Conservation (phyloP, 495 filamentous ascomycete genomes). For the Penicillium bovifimosum region DNA sequence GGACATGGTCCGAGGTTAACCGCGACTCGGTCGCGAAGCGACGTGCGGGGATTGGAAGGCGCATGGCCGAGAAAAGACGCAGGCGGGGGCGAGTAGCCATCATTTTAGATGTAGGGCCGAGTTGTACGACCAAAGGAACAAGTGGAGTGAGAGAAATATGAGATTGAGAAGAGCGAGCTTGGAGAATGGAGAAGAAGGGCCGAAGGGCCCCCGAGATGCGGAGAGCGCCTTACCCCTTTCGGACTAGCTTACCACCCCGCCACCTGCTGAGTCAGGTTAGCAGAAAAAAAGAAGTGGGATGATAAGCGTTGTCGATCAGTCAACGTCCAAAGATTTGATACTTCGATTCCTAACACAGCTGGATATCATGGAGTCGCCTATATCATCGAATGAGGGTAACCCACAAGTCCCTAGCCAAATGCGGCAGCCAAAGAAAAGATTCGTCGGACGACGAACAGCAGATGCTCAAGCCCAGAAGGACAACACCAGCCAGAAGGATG, state of each 20-base stretch:
- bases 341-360: not conserved
- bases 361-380: not conserved
- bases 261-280: conserved; percentile 6
- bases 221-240: conserved; percentile 19
- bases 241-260: conserved; percentile 15
- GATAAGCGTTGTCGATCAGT: not conserved
- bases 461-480: conserved; percentile 47
- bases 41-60: conserved; percentile 23
- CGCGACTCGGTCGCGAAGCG: conserved; percentile 42
- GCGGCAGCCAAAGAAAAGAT: conserved; percentile 66
- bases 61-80: conserved; percentile 30
- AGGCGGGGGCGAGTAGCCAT: conserved; percentile 22
- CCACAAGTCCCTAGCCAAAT: conserved; percentile 13
- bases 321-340: not conserved
- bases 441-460: conserved; percentile 65
- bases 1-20: conserved; percentile 49
- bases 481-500: conserved; percentile 46
- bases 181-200: not conserved
- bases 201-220: conserved; percentile 21
- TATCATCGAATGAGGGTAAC: not conserved
- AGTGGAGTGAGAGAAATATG: not conserved
- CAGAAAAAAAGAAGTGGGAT: conserved; percentile 15
- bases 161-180: not conserved
- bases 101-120: conserved; percentile 1
- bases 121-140: not conserved